Percentiles rank a stretch among this genome's conserved stretches.
Conservation (phyloP, 2,329 filamentous ascomycete genomes). For the Pseudopithomyces maydicus region DNA sequence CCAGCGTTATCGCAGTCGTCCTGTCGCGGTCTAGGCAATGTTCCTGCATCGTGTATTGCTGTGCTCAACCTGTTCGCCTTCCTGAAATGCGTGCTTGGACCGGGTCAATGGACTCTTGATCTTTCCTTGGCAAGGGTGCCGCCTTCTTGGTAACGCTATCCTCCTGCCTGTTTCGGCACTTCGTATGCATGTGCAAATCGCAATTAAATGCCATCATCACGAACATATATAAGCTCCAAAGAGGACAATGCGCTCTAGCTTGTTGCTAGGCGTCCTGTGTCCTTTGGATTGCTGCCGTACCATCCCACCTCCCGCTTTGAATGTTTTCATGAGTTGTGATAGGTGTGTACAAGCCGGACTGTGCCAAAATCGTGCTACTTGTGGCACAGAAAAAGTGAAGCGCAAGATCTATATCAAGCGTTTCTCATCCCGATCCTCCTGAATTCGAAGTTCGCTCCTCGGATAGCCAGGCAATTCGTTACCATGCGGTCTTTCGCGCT, state of each 20-base stretch:
- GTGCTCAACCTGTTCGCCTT: not conserved
- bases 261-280: not conserved
- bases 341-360: not conserved
- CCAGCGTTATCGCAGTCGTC: slow-evolving; percentile 1
- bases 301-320: not conserved
- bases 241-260: not conserved
- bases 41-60: not conserved
- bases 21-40: not conserved
- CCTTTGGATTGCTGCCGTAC: not conserved
- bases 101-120: slow-evolving; percentile 28
- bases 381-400: not conserved
- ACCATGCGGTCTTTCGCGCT: slow-evolving; percentile 38
- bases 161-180: slow-evolving; percentile 44
- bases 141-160: slow-evolving; percentile 29
- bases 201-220: slow-evolving; percentile 22
- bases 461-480: not conserved
- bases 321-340: not conserved
- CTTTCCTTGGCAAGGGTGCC: slow-evolving; percentile 33
- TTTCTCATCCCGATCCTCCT: not conserved
- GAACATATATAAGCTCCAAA: slow-evolving; percentile 21
- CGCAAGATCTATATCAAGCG: not conserved
- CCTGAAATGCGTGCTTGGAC: slow-evolving; percentile 30
- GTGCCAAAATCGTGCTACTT: not conserved
- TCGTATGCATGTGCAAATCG: slow-evolving; percentile 29
- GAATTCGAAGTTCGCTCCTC: not conserved